Percentiles rank a stretch among this genome's conserved stretches.
phyloP scores from a whole-genome alignment of 1,284 basidiomycete species.

The Schizophyllum amplum region DNA sequence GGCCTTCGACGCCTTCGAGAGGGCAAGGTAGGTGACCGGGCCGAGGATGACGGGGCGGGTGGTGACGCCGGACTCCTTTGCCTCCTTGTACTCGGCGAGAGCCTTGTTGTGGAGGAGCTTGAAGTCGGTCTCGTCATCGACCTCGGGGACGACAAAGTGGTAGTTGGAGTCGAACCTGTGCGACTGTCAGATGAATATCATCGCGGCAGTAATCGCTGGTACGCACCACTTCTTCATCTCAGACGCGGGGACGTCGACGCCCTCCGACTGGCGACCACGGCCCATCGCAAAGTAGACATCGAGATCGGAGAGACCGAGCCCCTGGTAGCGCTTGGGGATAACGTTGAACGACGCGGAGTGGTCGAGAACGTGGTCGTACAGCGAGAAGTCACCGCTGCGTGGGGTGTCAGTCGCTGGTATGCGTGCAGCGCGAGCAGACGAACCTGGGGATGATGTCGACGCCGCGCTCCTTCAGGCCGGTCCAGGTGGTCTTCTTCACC shows the following conservation, averaged over 20 bases:
- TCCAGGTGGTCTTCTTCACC: slow-evolving; percentile 90
- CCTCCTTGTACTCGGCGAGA: slow-evolving; percentile 92
- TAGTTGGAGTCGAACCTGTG: slow-evolving; percentile 99
- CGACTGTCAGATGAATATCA: slow-evolving; percentile 7
- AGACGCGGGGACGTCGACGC: slow-evolving; percentile 94
- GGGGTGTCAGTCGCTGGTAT: slow-evolving; percentile 13
- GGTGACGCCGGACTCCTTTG: slow-evolving; percentile 81
- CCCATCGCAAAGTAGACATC: slow-evolving; percentile 99
- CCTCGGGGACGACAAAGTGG: slow-evolving; percentile 98
- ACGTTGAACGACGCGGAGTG: slow-evolving; percentile 96
- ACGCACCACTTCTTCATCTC: slow-evolving; percentile 99
- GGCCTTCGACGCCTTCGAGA: slow-evolving; percentile 89
- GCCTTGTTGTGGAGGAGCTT: slow-evolving; percentile 95
- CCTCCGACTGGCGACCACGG: slow-evolving; percentile 91
- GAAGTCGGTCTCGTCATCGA: slow-evolving; percentile 89
- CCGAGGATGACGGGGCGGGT: slow-evolving; percentile 97
- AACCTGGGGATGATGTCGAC: slow-evolving; percentile 93
- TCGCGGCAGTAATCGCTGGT: slow-evolving; percentile 6
- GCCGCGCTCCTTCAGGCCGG: slow-evolving; percentile 78
- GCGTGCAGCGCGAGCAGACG: slow-evolving; percentile 21
- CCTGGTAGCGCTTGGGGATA: slow-evolving; percentile 91
- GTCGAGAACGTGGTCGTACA: slow-evolving; percentile 99
- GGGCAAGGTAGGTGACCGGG: slow-evolving; percentile 91
- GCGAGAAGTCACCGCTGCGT: slow-evolving; percentile 89
- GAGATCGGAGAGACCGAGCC: slow-evolving; percentile 81